These are phyloP conservation scores for Quercus berberidifolia DNA, from an alignment of 306 rosid species.

Conservation along the genomic window DNA sequence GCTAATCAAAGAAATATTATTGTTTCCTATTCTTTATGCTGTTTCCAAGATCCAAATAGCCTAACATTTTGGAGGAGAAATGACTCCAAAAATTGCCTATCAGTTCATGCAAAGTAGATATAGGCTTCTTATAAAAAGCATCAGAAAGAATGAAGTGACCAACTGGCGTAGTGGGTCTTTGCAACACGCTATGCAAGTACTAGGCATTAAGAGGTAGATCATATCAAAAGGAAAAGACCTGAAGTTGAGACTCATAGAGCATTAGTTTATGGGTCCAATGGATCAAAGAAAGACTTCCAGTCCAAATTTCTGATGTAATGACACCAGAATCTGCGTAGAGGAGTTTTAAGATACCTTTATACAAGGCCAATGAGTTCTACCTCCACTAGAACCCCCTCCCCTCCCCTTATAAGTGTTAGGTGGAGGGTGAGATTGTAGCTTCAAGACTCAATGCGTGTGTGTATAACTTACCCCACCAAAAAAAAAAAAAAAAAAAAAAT, in stretches of 20 bases:
- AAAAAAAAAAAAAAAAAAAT: too few relatives aligned
- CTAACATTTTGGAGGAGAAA: background rate
- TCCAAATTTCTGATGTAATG: background rate
- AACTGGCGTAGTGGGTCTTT: background rate
- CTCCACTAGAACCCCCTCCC: background rate
- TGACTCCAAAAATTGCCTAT: background rate
- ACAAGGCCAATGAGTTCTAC: background rate
- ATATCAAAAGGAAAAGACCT: background rate
- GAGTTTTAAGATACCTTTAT: background rate
- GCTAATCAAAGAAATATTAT: background rate
- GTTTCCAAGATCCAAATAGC: background rate
- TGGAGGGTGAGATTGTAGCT: background rate
- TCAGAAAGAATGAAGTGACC: background rate
- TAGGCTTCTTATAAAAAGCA: background rate
- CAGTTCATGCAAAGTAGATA: background rate
- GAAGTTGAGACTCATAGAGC: background rate
- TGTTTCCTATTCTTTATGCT: background rate
- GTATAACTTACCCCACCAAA: too few relatives aligned
- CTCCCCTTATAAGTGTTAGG: background rate
- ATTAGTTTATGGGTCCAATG: background rate
- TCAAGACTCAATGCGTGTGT: background rate
- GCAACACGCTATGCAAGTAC: background rate
- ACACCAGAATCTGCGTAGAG: background rate
- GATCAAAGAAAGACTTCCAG: background rate
- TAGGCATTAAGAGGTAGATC: background rate